Conservation (phyloP, 75 land plant genomes). For the Cupressus sempervirens region DNA sequence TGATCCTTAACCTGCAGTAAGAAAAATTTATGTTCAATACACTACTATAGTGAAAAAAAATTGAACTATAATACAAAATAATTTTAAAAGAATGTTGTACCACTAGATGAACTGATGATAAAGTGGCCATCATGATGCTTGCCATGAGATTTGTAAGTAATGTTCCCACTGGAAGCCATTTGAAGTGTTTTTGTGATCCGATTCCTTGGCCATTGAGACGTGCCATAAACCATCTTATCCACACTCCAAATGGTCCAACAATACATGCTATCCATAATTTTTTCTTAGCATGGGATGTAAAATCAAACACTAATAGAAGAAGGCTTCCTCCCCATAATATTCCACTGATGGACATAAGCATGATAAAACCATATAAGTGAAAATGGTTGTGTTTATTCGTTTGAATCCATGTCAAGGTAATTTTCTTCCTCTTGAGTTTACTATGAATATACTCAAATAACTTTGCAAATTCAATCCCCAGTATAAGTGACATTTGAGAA, state of each 20-base stretch:
- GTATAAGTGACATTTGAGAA: conserved; percentile 23
- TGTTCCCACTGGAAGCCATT: conserved; percentile 87
- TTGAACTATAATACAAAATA: background rate
- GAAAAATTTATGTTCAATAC: background rate
- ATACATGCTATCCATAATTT: too few species aligned
- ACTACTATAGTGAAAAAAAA: background rate
- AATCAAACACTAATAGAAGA: too few species aligned
- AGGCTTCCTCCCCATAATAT: too few species aligned
- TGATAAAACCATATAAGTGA: conserved; percentile 6
- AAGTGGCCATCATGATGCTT: conserved; percentile 43
- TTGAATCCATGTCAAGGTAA: background rate
- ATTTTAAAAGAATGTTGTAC: conserved; percentile 18
- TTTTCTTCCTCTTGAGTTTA: background rate
- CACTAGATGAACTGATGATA: conserved; percentile 35
- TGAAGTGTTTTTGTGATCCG: conserved; percentile 31
- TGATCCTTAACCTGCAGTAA: conserved; percentile 33
- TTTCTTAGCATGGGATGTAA: too few species aligned
- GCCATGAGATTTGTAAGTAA: conserved; percentile 42
- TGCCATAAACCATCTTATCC: conserved; percentile 79
- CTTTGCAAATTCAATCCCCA: conserved; percentile 35
- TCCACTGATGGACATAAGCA: too few species aligned
- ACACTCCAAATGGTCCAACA: conserved; percentile 82
- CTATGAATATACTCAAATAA: background rate
- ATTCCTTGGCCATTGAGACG: conserved; percentile 75
- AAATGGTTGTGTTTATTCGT: conserved; percentile 13